phyloP scores from a whole-genome alignment of 176 grass and related monocot species.

The Avena eriantha region DNA sequence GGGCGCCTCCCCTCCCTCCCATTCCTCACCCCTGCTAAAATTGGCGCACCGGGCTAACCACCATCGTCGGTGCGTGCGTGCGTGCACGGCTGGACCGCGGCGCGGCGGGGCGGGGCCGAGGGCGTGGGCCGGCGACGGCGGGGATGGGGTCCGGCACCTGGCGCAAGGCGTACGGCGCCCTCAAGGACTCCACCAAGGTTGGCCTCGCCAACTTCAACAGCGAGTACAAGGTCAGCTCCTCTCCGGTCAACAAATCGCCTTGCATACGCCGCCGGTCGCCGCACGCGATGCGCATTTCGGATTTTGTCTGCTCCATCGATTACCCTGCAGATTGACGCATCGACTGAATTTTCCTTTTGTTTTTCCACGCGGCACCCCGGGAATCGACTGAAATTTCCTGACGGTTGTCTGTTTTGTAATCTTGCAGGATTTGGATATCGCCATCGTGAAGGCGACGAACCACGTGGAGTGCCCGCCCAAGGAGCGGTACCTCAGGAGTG shows the following conservation, averaged over 20 bases:
- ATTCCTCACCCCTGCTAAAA: conserved; percentile 36
- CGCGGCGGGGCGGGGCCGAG: not conserved
- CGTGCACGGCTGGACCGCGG: not conserved
- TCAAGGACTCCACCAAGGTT: conserved; percentile 98
- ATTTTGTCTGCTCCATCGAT: not conserved
- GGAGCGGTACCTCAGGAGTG: conserved; percentile 92
- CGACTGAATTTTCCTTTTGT: too few relatives aligned
- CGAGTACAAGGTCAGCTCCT: conserved; percentile 79
- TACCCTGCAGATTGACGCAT: not conserved
- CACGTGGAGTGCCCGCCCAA: conserved; percentile 95
- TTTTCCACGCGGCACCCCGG: too few relatives aligned
- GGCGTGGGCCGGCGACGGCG: conserved; percentile 19
- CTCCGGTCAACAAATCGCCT: not conserved
- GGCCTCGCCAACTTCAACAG: conserved; percentile 98
- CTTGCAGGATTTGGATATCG: conserved; percentile 85
- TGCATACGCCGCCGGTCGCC: too few relatives aligned
- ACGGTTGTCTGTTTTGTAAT: not conserved
- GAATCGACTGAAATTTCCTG: too few relatives aligned
- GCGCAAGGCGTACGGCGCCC: conserved; percentile 95
- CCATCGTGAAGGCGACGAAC: conserved; percentile 97
- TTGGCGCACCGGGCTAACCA: not conserved
- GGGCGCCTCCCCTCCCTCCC: conserved; percentile 19
- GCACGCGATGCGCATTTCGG: not conserved
- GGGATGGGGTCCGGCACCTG: conserved; percentile 66
- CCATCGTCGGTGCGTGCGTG: not conserved